Conservation (phyloP, 768 basidiomycete genomes). For the Russula foetens region DNA sequence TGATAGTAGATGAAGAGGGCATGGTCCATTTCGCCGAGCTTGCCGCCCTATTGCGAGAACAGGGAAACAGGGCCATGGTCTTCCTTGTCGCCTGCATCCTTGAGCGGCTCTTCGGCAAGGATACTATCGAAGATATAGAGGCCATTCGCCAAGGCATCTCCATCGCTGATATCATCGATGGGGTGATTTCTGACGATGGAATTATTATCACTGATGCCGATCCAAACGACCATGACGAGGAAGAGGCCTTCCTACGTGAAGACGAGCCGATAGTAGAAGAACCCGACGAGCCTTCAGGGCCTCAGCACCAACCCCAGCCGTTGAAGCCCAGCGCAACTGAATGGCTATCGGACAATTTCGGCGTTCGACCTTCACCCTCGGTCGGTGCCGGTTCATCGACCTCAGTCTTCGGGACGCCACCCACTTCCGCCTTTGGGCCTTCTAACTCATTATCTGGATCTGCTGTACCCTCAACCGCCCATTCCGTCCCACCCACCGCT, state of each 20-base stretch:
- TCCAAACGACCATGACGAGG: slow-evolving; percentile 19
- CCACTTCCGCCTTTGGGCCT: slow-evolving; percentile 12
- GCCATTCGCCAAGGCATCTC: slow-evolving; percentile 47
- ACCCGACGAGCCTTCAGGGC: background rate
- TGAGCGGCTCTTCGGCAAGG: slow-evolving; percentile 77
- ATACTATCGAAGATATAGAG: slow-evolving; percentile 71
- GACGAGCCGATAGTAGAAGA: slow-evolving; percentile 13
- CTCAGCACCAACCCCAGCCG: slow-evolving; percentile 14
- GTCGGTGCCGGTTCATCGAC: slow-evolving; percentile 16
- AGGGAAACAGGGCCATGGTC: slow-evolving; percentile 62
- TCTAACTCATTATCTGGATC: slow-evolving; percentile 17
- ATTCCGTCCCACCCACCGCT: background rate
- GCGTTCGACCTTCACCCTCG: slow-evolving; percentile 22
- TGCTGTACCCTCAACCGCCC: background rate
- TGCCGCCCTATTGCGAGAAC: slow-evolving; percentile 51
- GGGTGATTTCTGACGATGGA: slow-evolving; percentile 28
- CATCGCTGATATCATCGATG: slow-evolving; percentile 64
- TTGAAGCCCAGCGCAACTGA: slow-evolving; percentile 27
- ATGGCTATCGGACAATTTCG: slow-evolving; percentile 29
- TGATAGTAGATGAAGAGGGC: slow-evolving; percentile 54
- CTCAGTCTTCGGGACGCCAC: slow-evolving; percentile 20
- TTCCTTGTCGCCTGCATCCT: slow-evolving; percentile 87
- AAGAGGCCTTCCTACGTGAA: slow-evolving; percentile 12
- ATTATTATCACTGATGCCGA: slow-evolving; percentile 18
- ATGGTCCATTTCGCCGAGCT: slow-evolving; percentile 64